Conservation (phyloP, 2,329 filamentous ascomycete species). For the Colletotrichum theobromicola region DNA sequence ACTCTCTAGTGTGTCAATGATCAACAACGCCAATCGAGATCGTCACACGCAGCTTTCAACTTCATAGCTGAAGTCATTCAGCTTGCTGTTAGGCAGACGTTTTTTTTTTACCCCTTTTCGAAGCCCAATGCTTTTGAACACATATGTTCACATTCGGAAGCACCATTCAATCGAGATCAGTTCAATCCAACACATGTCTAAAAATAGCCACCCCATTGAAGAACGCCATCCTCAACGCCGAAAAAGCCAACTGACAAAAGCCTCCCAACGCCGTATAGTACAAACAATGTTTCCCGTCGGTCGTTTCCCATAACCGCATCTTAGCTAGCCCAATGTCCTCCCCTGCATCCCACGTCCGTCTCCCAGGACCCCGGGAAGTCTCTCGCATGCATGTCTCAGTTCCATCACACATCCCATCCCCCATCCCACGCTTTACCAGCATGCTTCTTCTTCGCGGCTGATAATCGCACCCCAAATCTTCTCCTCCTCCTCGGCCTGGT, state of each 20-base stretch:
- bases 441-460: conserved; percentile 43
- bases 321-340: background rate
- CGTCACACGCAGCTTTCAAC: background rate
- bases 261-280: background rate
- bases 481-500: conserved; percentile 46
- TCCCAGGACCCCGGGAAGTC: background rate
- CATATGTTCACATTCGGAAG: background rate
- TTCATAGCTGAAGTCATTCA: background rate
- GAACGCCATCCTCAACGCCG: background rate
- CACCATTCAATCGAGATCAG: background rate
- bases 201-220: background rate
- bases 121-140: background rate
- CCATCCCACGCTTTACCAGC: conserved; percentile 35
- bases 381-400: background rate
- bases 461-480: conserved; percentile 48
- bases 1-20: background rate
- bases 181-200: background rate
- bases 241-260: background rate
- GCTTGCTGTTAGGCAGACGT: background rate
- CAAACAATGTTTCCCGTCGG: background rate
- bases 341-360: background rate
- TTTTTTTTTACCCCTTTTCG: fast-evolving
- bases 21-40: background rate
- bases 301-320: background rate
- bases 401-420: background rate